Evolutionary conservation across 176 grass and related monocot genomes (phyloP).

Genomic region (Triticum urartu): DNA sequence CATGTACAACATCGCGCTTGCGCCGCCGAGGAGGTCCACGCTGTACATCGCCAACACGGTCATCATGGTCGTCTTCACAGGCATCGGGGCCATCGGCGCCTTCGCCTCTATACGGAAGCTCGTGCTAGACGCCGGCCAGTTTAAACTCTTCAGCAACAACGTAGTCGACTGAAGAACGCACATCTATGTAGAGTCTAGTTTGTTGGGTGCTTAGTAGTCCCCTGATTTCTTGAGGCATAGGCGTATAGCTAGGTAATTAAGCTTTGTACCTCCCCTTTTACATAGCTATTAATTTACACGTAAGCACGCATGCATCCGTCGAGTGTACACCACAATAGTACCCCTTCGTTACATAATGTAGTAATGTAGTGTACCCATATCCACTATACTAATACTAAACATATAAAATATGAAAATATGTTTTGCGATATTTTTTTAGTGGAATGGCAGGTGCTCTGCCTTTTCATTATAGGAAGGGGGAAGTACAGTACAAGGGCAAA

Average conservation of each 20-base stretch:
- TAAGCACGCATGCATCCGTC: too few relatives aligned
- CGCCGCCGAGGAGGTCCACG: conserved; percentile 35
- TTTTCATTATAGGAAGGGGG: too few relatives aligned
- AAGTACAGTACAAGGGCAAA: too few relatives aligned
- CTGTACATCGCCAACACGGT: conserved; percentile 55
- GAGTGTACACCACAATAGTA: too few relatives aligned
- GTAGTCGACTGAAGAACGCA: conserved; percentile 53
- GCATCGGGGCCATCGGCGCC: conserved; percentile 73
- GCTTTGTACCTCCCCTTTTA: background rate
- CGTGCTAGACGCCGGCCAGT: conserved; percentile 63
- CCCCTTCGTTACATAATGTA: too few relatives aligned
- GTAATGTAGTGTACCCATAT: too few relatives aligned
- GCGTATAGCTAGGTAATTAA: background rate
- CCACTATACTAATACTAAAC: too few relatives aligned
- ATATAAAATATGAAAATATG: too few relatives aligned
- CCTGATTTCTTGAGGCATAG: background rate
- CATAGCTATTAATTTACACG: too few relatives aligned
- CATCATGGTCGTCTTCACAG: conserved; percentile 74
- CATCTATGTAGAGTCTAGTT: background rate
- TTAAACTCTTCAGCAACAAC: conserved; percentile 91
- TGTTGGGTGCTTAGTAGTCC: background rate
- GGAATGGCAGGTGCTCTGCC: too few relatives aligned
- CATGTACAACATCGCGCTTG: conserved; percentile 82
- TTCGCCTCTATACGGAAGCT: conserved; percentile 84
- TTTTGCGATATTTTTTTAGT: too few relatives aligned